Percentiles rank a stretch among this genome's conserved stretches.
phyloP scores from a whole-genome alignment of 1,284 basidiomycete genomes.

The Schizophyllum commune region DNA sequence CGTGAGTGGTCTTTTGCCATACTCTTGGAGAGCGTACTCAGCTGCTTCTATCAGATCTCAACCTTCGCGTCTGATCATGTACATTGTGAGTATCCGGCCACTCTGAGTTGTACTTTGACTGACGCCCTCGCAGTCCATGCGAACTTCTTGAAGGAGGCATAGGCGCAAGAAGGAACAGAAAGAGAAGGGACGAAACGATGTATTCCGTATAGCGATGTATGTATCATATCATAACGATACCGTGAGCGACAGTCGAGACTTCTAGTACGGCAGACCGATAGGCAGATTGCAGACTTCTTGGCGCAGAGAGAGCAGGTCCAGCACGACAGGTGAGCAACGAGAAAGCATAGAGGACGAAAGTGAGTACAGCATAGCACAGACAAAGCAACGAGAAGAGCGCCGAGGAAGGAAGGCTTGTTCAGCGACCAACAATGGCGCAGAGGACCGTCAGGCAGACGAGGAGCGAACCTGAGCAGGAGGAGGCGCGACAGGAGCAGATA shows the following conservation, averaged over 20 bases:
- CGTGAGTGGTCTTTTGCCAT: constrained; percentile 41
- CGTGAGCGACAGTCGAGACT: neutral
- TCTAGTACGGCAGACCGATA: neutral
- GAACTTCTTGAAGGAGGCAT: constrained; percentile 54
- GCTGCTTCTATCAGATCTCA: constrained; percentile 51
- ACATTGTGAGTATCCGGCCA: constrained; percentile 37
- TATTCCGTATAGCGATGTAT: neutral
- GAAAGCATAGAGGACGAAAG: neutral
- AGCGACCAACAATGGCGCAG: too few species aligned
- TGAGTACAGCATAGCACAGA: neutral
- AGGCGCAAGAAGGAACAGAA: neutral
- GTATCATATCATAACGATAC: neutral
- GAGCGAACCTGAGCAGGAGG: neutral
- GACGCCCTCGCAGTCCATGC: constrained; percentile 53
- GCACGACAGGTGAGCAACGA: neutral
- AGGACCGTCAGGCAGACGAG: too few species aligned
- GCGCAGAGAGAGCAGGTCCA: neutral
- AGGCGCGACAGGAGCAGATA: neutral
- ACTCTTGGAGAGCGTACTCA: constrained; percentile 28
- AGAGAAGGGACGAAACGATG: neutral
- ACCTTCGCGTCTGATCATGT: constrained; percentile 66
- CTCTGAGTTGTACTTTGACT: constrained; percentile 4
- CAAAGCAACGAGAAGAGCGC: neutral
- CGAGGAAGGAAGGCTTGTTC: too few species aligned
- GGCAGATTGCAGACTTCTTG: too few species aligned